Evolutionary conservation across 2,329 filamentous ascomycete species (phyloP).

Genomic region (Thelonectria rubi): DNA sequence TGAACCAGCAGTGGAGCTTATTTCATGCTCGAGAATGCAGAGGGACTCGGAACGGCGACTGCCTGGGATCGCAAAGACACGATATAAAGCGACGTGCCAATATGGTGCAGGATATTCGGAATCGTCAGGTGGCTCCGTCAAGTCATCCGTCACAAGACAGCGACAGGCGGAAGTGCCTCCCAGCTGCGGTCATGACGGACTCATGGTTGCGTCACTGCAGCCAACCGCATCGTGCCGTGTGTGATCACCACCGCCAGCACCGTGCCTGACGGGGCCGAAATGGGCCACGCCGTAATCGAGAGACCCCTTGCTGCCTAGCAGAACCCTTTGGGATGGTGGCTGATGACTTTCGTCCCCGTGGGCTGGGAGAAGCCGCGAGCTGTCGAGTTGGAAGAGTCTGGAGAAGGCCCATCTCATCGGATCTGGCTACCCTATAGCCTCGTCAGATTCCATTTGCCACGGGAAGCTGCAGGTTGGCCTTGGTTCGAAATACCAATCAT

Average conservation of each 20-base stretch:
- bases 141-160: constrained; percentile 36
- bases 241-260: constrained; percentile 17
- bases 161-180: constrained; percentile 10
- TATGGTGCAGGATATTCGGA: background rate
- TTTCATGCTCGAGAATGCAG: background rate
- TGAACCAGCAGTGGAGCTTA: background rate
- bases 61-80: background rate
- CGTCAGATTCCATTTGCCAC: no score
- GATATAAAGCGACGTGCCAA: background rate
- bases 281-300: constrained; percentile 1
- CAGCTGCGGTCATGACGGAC: constrained; percentile 22
- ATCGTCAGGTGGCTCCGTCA: constrained; percentile 37
- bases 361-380: no score
- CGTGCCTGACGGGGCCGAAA: constrained; percentile 21
- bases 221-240: constrained; percentile 34
- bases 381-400: no score
- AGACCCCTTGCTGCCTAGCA: background rate
- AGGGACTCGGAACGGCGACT: background rate
- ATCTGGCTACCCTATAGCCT: no score
- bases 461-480: no score
- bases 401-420: no score
- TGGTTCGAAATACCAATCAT: no score
- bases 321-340: no score
- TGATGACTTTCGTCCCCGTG: no score
- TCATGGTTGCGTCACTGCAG: constrained; percentile 40